Base-by-base conservation (phyloP, 2,329 filamentous ascomycete genomes). In the Trichophyton schoenleinii region DNA sequence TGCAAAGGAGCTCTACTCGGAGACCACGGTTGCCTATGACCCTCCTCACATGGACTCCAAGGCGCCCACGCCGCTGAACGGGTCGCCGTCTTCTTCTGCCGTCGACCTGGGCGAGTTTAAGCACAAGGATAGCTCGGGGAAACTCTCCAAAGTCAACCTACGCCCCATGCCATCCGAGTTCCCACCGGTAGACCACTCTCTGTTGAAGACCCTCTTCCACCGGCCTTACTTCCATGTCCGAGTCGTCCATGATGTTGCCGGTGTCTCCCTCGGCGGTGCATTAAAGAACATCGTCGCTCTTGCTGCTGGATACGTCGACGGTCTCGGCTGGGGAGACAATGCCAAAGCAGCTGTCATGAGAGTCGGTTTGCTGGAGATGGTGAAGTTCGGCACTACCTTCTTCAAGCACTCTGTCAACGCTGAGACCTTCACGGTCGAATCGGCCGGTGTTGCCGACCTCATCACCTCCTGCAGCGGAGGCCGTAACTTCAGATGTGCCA, bases 331-430 rank as follows among this genome's bases (percentile, higher is more conserved):
- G 92, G 94, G 94, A 70, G 91, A 97, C 79, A 99, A 97, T 68
- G 92, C 92, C 66, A 97, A 99, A 79, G 91, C 94, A n/a, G 94
- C 94, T 53, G 87, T 99, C 63, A 97, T 99, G 90, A 88, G 94
- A 48, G 87, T 97, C 20, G 94, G 94, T 6, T 83, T 99, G 53
- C 81, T 96, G 68, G 94, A 99, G 77, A 96, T 96, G 87, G 90
- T 97, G 70, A 87, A 88, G 71, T 99, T 99, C 68, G 92, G 92
- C 66, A 90, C 91, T 74, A 85, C 87, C 68, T 99, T 97, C 79
- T 99, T 97, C 72, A 84, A 85, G 18, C 83, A 91, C 69, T 89
- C 88, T 0, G 87, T 94, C 28, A 83, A 87, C 66, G 83, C 87
- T 8, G 84, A 83, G 62, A 99, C 94, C 0, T 97, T 99, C 73